Base-by-base conservation (phyloP, 768 basidiomycete genomes). In the Trametes sanguinea region DNA sequence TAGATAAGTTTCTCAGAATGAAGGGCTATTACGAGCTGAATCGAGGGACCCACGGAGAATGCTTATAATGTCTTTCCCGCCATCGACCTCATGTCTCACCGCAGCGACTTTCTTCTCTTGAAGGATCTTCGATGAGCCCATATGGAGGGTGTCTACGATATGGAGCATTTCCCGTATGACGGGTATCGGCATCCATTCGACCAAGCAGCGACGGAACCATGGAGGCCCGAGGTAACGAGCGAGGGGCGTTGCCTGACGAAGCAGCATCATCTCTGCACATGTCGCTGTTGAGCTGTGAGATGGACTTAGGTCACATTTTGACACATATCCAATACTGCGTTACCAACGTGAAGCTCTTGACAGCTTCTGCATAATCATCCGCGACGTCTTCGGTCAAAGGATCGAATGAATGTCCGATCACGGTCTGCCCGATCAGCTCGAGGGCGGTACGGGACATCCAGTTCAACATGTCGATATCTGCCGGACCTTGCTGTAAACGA, bases 41-140 rank as follows among this genome's bases (percentile, higher is more conserved):
- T 17, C 6, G 6, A 9, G 16, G n/a, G 16, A 35, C 78, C 52
- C 62, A 83, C 81, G 70, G 14, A 83, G 66, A 42, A 81, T 73
- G 54, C 76, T 81, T 55, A 83, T 74, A 29, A 84, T 75, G 65
- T 82, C 81, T 40, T 79, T 77, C 10, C 76, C 76, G 51, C 69
- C 69, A 1, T 64, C 71, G 40, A 73, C 70, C 35, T 78, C 77
- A 6, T 75, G 76, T 27, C 66, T 64, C 16, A 51, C 57, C 6
- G 80, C 22, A 22, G 22, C 74, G 29, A 60, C 64, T 57, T 75
- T 76, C 67, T 81, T 82, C 6, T 68, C 65, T 13, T 74, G 64
- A 46, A 75, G 77, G 4, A 83, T 76, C 5, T 72, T 67, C 5
- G 66, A 54, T 2, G 81, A 75, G 2, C 73, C 73, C 1, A 67